phyloP scores from a whole-genome alignment of 495 filamentous ascomycete species.

The Penicillium turbatum region DNA sequence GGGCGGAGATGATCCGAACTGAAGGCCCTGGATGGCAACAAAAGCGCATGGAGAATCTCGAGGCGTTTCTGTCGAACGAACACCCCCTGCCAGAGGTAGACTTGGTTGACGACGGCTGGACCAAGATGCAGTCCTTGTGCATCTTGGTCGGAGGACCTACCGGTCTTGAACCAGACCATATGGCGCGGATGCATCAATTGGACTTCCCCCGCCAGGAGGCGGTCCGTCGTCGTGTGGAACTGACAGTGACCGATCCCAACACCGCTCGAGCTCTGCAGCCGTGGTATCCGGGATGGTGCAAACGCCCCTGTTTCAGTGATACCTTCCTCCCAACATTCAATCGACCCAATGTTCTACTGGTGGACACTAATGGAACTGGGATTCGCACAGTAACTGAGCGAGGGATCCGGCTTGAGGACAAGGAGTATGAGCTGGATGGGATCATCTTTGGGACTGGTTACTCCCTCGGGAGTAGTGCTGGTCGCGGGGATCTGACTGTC shows the following conservation, averaged over 20 bases:
- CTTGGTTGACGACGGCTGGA: constrained; percentile 43
- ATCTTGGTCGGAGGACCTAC: not conserved
- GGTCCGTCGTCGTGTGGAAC: constrained; percentile 2
- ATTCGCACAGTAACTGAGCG: constrained; percentile 17
- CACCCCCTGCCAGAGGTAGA: constrained; percentile 9
- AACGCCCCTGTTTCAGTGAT: constrained; percentile 31
- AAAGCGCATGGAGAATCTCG: constrained; percentile 9
- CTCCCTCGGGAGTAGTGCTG: constrained; percentile 23
- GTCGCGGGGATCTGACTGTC: constrained; percentile 36
- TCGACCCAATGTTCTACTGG: constrained; percentile 18
- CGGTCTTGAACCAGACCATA: not conserved
- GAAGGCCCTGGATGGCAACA: constrained; percentile 47
- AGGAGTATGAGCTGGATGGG: constrained; percentile 34
- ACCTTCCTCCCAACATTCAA: constrained; percentile 35
- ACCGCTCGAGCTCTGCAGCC: constrained; percentile 29
- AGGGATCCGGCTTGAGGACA: constrained; percentile 26
- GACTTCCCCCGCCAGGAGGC: constrained; percentile 1
- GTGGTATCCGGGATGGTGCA: constrained; percentile 31
- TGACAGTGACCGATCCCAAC: constrained; percentile 9
- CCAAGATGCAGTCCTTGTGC: constrained; percentile 13
- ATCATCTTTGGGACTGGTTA: constrained; percentile 37
- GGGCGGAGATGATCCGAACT: constrained; percentile 34
- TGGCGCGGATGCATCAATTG: not conserved
- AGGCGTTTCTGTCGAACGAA: constrained; percentile 6
- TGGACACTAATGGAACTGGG: constrained; percentile 29